A percentile compares a stretch with the other conserved stretches of the same genome.
Conservation (phyloP, 768 basidiomycete genomes). For the Mycena floridula region DNA sequence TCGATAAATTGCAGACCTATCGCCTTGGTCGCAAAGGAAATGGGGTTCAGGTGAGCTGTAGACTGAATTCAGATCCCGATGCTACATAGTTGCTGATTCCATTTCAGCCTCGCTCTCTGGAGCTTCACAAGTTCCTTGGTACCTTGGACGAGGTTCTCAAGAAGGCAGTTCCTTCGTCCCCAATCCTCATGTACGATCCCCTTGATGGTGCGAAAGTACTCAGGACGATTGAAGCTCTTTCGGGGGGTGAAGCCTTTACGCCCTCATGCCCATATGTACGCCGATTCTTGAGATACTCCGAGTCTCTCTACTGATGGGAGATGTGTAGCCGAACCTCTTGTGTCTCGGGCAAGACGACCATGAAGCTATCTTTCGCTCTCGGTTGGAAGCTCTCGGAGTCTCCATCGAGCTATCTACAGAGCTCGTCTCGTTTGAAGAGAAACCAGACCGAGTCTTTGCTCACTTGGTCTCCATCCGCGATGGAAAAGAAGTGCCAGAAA, state of each 20-base stretch:
- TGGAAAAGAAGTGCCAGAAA: no score
- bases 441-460: conserved; percentile 21
- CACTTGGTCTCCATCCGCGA: conserved; percentile 16
- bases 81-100: background rate
- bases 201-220: conserved; percentile 6
- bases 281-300: no score
- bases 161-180: background rate
- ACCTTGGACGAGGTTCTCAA: conserved; percentile 11
- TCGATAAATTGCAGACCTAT: conserved; percentile 14
- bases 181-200: conserved; percentile 8
- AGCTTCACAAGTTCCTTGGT: conserved; percentile 19
- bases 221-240: background rate
- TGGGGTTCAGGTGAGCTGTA: conserved; percentile 22
- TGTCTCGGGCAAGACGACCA: conserved; percentile 18
- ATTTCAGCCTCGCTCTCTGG: conserved; percentile 18
- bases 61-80: background rate
- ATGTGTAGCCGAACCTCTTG: conserved; percentile 16
- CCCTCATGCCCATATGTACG: no score
- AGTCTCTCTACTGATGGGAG: no score
- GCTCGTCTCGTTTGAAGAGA: conserved; percentile 26
- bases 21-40: conserved; percentile 18
- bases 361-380: conserved; percentile 25
- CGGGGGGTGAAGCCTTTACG: conserved; percentile 12
- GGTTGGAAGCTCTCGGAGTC: conserved; percentile 15
- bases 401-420: conserved; percentile 30